These are phyloP conservation scores for Auricularia heimuer DNA, from an alignment of 768 basidiomycete genomes.

Conservation along the genomic window DNA sequence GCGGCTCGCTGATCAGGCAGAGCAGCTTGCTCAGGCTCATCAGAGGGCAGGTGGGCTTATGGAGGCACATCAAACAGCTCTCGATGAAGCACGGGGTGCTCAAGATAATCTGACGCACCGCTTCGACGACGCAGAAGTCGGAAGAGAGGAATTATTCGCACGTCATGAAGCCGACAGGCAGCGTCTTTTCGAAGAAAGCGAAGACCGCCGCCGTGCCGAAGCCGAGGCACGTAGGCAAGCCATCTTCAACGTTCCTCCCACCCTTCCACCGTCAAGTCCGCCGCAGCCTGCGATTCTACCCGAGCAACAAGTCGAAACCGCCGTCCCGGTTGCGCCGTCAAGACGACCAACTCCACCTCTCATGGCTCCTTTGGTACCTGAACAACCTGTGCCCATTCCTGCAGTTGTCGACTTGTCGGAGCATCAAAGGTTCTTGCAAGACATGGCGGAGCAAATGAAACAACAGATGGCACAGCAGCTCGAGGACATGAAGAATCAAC, in stretches of 20 bases:
- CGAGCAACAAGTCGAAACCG: constrained; percentile 6
- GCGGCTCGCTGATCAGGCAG: constrained; percentile 8
- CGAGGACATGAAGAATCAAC: constrained; percentile 52
- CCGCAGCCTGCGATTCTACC: not conserved
- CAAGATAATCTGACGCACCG: not conserved
- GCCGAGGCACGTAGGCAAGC: constrained; percentile 39
- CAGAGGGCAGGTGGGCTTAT: not conserved
- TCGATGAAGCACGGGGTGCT: constrained; percentile 39
- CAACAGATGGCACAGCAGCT: constrained; percentile 13
- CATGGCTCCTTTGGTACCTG: not conserved
- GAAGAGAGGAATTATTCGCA: constrained; percentile 55
- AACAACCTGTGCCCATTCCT: not conserved
- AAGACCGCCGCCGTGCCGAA: constrained; percentile 50
- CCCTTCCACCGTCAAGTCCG: constrained; percentile 15
- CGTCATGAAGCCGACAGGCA: constrained; percentile 57
- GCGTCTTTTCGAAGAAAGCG: constrained; percentile 46
- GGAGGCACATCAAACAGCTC: not conserved
- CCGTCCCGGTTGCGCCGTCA: not conserved
- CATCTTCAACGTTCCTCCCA: constrained; percentile 25
- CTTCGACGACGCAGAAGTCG: constrained; percentile 46
- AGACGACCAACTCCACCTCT: not conserved
- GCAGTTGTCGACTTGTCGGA: constrained; percentile 1
- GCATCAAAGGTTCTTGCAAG: not conserved
- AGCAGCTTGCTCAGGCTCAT: not conserved
- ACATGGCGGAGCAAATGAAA: constrained; percentile 1